These are phyloP conservation scores for Diplodia seriata DNA, from an alignment of 2,329 filamentous ascomycete genomes.

Conservation along the genomic window DNA sequence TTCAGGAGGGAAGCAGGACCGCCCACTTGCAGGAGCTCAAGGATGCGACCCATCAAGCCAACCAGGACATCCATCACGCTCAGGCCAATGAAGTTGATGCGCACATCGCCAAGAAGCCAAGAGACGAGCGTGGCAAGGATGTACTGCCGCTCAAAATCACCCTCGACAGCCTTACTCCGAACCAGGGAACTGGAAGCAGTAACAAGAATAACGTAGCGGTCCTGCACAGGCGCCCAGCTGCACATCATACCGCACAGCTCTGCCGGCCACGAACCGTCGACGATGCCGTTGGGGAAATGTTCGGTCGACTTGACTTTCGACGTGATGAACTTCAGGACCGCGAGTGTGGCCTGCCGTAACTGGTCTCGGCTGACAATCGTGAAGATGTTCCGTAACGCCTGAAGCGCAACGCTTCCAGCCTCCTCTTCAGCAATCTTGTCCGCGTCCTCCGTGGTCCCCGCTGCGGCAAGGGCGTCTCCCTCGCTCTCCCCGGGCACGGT, in stretches of 20 bases:
- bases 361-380: conserved; percentile 81
- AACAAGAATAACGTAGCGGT: conserved; percentile 88
- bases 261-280: conserved; percentile 74
- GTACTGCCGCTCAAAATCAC: conserved; percentile 75
- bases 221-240: conserved; percentile 90
- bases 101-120: conserved; percentile 76
- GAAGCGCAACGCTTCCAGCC: conserved; percentile 80
- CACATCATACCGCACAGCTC: conserved; percentile 80
- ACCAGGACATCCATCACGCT: conserved; percentile 95
- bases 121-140: conserved; percentile 79
- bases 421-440: conserved; percentile 91
- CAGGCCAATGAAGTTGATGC: conserved; percentile 91
- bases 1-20: conserved; percentile 50
- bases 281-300: conserved; percentile 48
- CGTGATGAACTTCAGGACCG: conserved; percentile 75
- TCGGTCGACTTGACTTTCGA: conserved; percentile 42
- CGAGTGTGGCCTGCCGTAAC: conserved; percentile 75
- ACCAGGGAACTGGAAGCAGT: conserved; percentile 79
- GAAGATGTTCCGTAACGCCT: conserved; percentile 87
- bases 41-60: conserved; percentile 82
- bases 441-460: conserved; percentile 82
- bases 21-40: conserved; percentile 73
- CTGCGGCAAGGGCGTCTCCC: conserved; percentile 70
- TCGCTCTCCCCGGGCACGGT: conserved; percentile 78
- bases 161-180: conserved; percentile 71